These are phyloP conservation scores for Alternaria postmessia DNA, from an alignment of 2,329 filamentous ascomycete species.

Conservation along the genomic window DNA sequence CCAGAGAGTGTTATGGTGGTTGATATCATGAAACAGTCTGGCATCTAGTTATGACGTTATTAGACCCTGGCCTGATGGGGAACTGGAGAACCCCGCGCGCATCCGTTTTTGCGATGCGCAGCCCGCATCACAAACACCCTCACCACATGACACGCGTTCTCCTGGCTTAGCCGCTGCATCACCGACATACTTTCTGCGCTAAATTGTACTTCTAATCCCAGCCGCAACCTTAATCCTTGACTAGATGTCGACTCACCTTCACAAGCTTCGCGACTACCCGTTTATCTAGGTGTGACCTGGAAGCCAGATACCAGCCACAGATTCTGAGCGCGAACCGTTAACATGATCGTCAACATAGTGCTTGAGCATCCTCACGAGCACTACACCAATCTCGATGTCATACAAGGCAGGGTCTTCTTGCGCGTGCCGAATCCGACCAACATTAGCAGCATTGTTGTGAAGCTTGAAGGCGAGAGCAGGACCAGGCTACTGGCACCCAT, in stretches of 20 bases:
- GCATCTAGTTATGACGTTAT: slow-evolving; percentile 28
- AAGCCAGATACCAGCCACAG: background rate
- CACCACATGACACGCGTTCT: slow-evolving; percentile 43
- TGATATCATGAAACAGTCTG: background rate
- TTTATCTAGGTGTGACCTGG: slow-evolving; percentile 21
- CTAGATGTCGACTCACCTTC: slow-evolving; percentile 28
- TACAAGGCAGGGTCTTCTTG: slow-evolving; percentile 66
- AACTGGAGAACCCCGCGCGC: slow-evolving; percentile 22
- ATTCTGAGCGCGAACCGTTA: slow-evolving; percentile 12
- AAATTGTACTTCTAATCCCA: slow-evolving; percentile 13
- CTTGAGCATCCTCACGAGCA: slow-evolving; percentile 72
- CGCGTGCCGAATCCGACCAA: slow-evolving; percentile 55
- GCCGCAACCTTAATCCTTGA: slow-evolving; percentile 27
- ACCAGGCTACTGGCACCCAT: slow-evolving; percentile 68
- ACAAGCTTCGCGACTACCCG: slow-evolving; percentile 25
- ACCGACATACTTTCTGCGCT: slow-evolving; percentile 15
- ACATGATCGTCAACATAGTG: slow-evolving; percentile 66
- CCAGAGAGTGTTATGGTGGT: background rate
- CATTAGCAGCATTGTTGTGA: slow-evolving; percentile 71
- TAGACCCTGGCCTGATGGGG: slow-evolving; percentile 12
- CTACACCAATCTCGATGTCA: slow-evolving; percentile 81
- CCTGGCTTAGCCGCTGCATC: slow-evolving; percentile 37
- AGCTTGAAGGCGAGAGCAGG: slow-evolving; percentile 80
- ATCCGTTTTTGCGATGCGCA: slow-evolving; percentile 30
- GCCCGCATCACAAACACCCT: slow-evolving; percentile 28